Percentiles rank a stretch among this genome's conserved stretches.
Conservation (phyloP, 2,329 filamentous ascomycete species). For the Aureobasidium sp. region DNA sequence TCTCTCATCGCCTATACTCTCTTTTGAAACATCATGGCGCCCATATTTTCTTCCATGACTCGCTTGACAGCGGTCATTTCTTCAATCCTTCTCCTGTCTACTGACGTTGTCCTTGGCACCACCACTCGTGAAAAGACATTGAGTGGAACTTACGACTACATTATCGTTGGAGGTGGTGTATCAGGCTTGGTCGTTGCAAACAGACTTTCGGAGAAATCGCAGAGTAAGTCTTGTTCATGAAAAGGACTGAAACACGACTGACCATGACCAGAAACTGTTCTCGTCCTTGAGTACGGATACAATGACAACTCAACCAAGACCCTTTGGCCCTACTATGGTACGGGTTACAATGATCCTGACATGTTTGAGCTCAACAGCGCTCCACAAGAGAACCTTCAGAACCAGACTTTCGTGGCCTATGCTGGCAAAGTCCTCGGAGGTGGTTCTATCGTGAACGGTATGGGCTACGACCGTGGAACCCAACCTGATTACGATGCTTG, state of each 20-base stretch:
- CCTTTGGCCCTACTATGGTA: constrained; percentile 13
- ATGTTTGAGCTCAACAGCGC: constrained; percentile 6
- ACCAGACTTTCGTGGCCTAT: not conserved
- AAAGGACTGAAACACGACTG: not conserved
- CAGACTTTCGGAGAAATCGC: constrained; percentile 22
- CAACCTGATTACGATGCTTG: constrained; percentile 10
- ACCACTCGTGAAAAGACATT: constrained; percentile 2
- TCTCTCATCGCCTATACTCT: not conserved
- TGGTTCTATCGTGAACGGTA: constrained; percentile 9
- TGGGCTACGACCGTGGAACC: constrained; percentile 12
- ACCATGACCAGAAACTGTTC: constrained; percentile 14
- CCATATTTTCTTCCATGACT: not conserved
- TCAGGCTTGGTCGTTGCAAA: constrained; percentile 31
- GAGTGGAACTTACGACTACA: constrained; percentile 26
- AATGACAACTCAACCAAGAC: constrained; percentile 15
- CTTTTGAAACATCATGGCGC: constrained; percentile 1
- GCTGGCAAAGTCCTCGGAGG: constrained; percentile 4
- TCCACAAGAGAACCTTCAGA: not conserved
- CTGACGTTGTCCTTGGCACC: not conserved
- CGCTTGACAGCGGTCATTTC: not conserved
- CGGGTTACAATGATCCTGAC: constrained; percentile 13
- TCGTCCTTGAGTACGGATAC: constrained; percentile 16
- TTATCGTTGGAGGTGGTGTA: constrained; percentile 34
- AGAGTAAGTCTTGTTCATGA: constrained; percentile 14
- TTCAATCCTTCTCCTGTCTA: not conserved